Percentiles rank a stretch among this genome's conserved stretches.
These are phyloP conservation scores for Pulveroboletus ravenelii DNA, from an alignment of 768 basidiomycete species.

Conservation along the genomic window DNA sequence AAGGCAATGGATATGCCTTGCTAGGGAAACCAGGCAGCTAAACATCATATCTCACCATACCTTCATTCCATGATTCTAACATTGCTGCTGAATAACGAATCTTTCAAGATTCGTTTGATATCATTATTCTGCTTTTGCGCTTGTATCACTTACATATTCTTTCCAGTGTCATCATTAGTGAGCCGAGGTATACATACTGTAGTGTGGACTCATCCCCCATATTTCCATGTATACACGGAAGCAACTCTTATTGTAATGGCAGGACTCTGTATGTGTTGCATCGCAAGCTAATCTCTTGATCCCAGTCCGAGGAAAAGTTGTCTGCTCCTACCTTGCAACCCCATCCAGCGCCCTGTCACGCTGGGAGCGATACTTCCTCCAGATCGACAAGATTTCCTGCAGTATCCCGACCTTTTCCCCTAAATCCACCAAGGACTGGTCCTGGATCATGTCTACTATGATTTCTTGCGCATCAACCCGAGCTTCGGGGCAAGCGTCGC, in stretches of 20 bases:
- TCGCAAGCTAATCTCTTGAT: background rate
- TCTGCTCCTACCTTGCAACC: background rate
- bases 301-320: background rate
- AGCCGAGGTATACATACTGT: conserved; percentile 8
- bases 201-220: conserved; percentile 6
- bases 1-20: conserved; percentile 72
- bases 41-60: conserved; percentile 1
- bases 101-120: conserved; percentile 8
- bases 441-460: conserved; percentile 11
- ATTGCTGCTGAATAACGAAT: conserved; percentile 7
- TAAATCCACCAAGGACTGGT: conserved; percentile 13
- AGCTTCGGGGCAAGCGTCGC: conserved; percentile 1
- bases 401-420: conserved; percentile 14
- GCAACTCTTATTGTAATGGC: background rate
- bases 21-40: conserved; percentile 48
- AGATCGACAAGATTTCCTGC: conserved; percentile 13
- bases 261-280: background rate
- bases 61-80: background rate
- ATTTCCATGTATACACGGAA: background rate
- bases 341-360: background rate
- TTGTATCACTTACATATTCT: conserved; percentile 21
- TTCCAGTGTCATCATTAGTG: conserved; percentile 10
- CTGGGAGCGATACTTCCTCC: conserved; percentile 18
- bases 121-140: conserved; percentile 17
- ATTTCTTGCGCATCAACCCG: conserved; percentile 8